Conservation (phyloP, 2,329 filamentous ascomycete species). For the Cercospora canescens region DNA sequence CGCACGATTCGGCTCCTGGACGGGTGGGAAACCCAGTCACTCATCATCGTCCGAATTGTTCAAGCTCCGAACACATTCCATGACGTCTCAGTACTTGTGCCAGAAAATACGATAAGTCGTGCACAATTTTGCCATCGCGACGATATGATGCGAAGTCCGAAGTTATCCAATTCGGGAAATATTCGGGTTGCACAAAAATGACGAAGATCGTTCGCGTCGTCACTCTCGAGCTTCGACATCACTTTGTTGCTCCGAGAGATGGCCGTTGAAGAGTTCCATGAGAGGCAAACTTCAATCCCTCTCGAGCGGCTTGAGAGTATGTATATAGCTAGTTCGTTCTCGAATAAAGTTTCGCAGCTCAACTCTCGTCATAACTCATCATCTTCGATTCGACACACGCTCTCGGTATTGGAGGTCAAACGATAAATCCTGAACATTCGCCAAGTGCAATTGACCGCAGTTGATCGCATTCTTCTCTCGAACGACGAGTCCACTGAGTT, state of each 20-base stretch:
- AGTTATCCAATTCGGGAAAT: background rate
- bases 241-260: constrained; percentile 4
- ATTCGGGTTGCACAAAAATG: background rate
- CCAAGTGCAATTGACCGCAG: background rate
- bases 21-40: background rate
- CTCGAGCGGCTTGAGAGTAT: background rate
- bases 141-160: background rate
- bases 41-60: background rate
- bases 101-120: background rate
- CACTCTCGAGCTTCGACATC: background rate
- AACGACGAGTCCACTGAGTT: background rate
- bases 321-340: background rate
- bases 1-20: background rate
- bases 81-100: background rate
- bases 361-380: background rate
- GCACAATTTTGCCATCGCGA: background rate
- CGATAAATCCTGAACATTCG: background rate
- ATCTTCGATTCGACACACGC: background rate
- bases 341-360: background rate
- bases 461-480: background rate
- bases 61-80: background rate
- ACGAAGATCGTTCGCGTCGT: constrained; percentile 1
- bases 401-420: background rate
- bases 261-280: background rate
- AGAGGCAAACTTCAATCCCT: background rate